phyloP scores from a whole-genome alignment of 2,329 filamentous ascomycete species.

The Neurospora sp. region DNA sequence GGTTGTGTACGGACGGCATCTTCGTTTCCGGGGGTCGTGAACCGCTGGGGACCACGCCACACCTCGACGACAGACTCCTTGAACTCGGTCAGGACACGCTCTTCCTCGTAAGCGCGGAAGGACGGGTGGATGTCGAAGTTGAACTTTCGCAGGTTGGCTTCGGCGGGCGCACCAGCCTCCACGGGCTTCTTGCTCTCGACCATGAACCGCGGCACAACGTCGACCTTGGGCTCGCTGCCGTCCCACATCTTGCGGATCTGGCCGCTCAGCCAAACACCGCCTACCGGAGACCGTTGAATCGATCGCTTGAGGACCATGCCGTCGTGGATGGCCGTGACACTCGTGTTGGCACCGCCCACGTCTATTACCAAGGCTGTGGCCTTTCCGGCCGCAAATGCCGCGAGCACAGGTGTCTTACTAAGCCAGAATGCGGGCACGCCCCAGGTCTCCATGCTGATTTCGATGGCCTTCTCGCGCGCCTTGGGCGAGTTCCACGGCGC shows the following conservation, averaged over 20 bases:
- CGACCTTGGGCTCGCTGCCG: conserved; percentile 57
- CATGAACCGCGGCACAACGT: conserved; percentile 76
- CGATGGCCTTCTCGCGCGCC: conserved; percentile 84
- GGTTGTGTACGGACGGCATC: conserved; percentile 65
- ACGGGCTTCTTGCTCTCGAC: conserved; percentile 81
- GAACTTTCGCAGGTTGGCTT: conserved; percentile 67
- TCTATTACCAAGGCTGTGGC: conserved; percentile 88
- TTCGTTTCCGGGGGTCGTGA: conserved; percentile 58
- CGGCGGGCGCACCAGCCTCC: conserved; percentile 71
- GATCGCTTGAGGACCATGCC: conserved; percentile 90
- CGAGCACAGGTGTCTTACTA: conserved; percentile 77
- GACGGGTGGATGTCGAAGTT: conserved; percentile 51
- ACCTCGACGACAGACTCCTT: conserved; percentile 96
- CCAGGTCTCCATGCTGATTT: conserved; percentile 96
- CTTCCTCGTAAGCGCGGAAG: conserved; percentile 79
- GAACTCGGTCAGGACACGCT: conserved; percentile 88
- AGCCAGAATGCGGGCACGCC: conserved; percentile 91
- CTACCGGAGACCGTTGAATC: conserved; percentile 74
- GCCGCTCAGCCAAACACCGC: conserved; percentile 80
- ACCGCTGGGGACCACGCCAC: conserved; percentile 72
- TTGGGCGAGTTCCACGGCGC: conserved; percentile 86
- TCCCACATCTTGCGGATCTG: conserved; percentile 79
- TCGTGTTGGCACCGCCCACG: conserved; percentile 79
- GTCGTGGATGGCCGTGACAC: conserved; percentile 85
- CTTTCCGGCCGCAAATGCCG: conserved; percentile 88